Conservation (phyloP, 345 rosid genomes). For the Rubroshorea leprosula region DNA sequence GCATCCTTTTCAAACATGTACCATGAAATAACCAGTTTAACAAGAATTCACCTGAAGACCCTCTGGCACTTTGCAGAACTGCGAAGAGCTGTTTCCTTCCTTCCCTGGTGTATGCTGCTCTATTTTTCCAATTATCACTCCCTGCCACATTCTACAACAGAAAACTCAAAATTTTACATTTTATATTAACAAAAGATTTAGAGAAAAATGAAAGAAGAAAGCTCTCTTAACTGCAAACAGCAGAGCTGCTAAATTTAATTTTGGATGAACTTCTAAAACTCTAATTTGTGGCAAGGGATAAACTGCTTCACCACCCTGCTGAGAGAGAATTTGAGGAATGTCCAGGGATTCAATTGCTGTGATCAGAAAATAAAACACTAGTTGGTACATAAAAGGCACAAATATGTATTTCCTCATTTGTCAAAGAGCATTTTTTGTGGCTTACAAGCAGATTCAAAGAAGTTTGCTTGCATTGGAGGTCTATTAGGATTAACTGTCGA, state of each 20-base stretch:
- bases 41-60: conserved; percentile 76
- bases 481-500: conserved; percentile 72
- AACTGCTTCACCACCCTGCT: conserved; percentile 95
- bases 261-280: conserved; percentile 89
- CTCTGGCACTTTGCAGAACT: conserved; percentile 96
- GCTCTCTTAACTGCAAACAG: conserved; percentile 75
- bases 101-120: conserved; percentile 82
- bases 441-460: conserved; percentile 90
- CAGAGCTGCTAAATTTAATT: conserved; percentile 77
- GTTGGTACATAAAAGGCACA: conserved; percentile 8
- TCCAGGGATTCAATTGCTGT: conserved; percentile 87
- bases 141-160: conserved; percentile 56
- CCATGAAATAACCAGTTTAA: conserved; percentile 5
- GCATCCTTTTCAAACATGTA: background rate
- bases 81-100: conserved; percentile 98
- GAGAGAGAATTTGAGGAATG: conserved; percentile 81
- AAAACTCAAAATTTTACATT: conserved; percentile 10
- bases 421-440: background rate
- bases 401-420: background rate
- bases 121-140: conserved; percentile 57
- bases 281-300: conserved; percentile 84
- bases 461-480: conserved; percentile 86
- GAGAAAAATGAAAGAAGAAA: conserved; percentile 13
- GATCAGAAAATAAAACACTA: conserved; percentile 21
- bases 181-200: conserved; percentile 17